Evolutionary conservation across 139 green algal species (phyloP).

Genomic region (Coccomyxa sp.): DNA sequence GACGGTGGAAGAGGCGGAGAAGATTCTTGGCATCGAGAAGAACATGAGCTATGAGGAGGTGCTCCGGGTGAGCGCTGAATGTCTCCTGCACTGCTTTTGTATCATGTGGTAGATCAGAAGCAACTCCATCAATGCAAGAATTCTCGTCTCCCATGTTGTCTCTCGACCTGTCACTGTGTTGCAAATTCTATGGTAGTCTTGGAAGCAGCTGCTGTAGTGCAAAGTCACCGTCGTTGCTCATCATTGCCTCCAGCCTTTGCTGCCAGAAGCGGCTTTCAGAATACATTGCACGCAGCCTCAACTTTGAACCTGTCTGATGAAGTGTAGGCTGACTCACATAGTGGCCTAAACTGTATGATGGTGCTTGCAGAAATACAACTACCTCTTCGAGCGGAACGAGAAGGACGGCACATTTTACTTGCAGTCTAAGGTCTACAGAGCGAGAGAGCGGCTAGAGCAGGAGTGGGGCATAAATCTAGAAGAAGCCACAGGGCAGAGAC

Average conservation of each 20-base stretch:
- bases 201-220: no score
- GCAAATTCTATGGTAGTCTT: background rate
- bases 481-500: background rate
- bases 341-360: background rate
- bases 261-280: no score
- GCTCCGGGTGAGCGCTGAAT: constrained; percentile 53
- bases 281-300: no score
- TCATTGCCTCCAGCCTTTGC: no score
- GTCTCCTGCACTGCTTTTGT: background rate
- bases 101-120: background rate
- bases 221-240: no score
- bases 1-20: constrained; percentile 66
- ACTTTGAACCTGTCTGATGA: background rate
- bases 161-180: background rate
- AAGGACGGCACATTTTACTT: constrained; percentile 88
- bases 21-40: constrained; percentile 66
- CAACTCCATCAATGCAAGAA: no score
- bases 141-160: no score
- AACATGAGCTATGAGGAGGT: constrained; percentile 67
- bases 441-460: constrained; percentile 22
- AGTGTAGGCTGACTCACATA: background rate
- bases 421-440: constrained; percentile 57
- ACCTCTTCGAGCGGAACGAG: constrained; percentile 82
- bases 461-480: constrained; percentile 4
- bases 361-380: constrained; percentile 59